Evolutionary conservation across 257 asterid species (phyloP), one percentile per base, ranked within the genome.

Genomic region (Apocynum venetum): DNA sequence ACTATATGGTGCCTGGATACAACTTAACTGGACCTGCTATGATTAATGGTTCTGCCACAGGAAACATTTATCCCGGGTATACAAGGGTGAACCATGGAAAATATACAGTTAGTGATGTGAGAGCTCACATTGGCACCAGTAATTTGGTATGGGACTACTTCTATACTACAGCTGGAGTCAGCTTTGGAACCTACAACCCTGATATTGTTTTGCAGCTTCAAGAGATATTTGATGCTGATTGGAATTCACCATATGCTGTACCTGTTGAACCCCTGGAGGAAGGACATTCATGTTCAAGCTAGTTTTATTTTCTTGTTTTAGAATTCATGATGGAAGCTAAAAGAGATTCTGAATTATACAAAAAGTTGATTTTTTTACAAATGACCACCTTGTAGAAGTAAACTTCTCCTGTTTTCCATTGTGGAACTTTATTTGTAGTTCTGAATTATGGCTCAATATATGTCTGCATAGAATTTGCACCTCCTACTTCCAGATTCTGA

Each of bases 71-170:
- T 78, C 97, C 98, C 0, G 97, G 86, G 53, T 93, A 68, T 74
- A 90, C 98, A 1, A 86, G 98, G 68, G 96, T 90, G 71, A 91
- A 93, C 87, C 97, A 91, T 69, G 97, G 95, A 59, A 93, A 93
- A 83, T 93, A 93, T 66, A 95, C 92, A 20, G 98, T 90, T 48
- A 93, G 95, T 71, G 89, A 91, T 70, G 84, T 83, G 55, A 86
- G 95, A 71, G 97, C 95, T 52, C 97, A 93, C 73, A 86, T 93
- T 36, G 89, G 97, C 78, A 93, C 98, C 59, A 93, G 96, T 63
- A 93, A 93, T 82, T 88, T 93, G n/a, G 71, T 91, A 10, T 90
- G 97, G 97, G 98, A 93, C 78, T 91, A 91, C 86, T 93, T 93
- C 81, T 91, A 90, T 55, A 35, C 89, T 5, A 89, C 94, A 0